A percentile compares a stretch with the other conserved stretches of the same genome.
Evolutionary conservation across 2,329 filamentous ascomycete species (phyloP).

Genomic region (Fusarium pseudograminearum): DNA sequence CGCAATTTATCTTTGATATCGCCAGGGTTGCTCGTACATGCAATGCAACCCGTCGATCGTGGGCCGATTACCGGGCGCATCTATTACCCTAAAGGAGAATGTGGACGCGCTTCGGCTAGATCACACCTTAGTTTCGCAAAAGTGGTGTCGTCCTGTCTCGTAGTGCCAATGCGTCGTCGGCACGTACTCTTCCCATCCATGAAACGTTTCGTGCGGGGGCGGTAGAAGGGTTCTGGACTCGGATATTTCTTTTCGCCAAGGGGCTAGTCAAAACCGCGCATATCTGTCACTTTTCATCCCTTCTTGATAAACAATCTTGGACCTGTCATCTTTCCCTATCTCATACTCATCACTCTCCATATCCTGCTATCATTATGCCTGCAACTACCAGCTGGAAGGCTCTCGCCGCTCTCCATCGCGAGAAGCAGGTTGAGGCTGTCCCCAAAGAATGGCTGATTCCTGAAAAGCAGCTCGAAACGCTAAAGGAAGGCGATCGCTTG

Average conservation of each 20-base stretch:
- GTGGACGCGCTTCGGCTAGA: conserved; percentile 5
- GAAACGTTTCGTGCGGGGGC: conserved; percentile 3
- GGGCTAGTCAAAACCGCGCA: background rate
- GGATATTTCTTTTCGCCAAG: background rate
- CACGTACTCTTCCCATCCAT: background rate
- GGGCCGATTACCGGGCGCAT: conserved; percentile 1
- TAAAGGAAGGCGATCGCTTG: conserved; percentile 15
- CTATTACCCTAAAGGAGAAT: background rate
- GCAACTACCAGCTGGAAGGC: conserved; percentile 33
- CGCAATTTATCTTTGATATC: conserved; percentile 22
- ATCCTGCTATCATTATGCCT: conserved; percentile 20
- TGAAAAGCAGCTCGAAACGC: conserved; percentile 9
- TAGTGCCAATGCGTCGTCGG: background rate
- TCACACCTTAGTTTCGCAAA: background rate
- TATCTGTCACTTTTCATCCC: background rate
- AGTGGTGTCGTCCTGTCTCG: background rate
- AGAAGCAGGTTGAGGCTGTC: conserved; percentile 32
- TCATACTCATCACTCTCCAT: background rate
- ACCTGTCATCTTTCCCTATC: background rate
- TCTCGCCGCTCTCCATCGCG: conserved; percentile 35
- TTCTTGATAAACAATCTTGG: conserved; percentile 5
- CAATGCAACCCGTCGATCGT: conserved; percentile 3
- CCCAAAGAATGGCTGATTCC: conserved; percentile 31
- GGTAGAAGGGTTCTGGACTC: background rate
- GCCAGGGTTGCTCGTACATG: background rate